Evolutionary conservation across 306 rosid genomes (phyloP).

Genomic region (barrel medic (Medicago truncatula)): DNA sequence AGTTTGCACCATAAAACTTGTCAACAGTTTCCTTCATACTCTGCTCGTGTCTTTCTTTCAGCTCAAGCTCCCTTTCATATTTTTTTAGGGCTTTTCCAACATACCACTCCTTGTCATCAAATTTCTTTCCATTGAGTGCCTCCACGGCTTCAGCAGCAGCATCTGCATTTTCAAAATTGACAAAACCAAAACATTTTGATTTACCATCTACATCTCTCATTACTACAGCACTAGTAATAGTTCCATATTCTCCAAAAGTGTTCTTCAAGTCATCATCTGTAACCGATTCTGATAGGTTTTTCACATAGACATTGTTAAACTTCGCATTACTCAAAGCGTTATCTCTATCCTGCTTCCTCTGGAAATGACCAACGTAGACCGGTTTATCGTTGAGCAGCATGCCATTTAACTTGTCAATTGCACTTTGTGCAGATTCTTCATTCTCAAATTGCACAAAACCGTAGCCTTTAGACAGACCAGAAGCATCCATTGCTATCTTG

Average conservation of each 20-base stretch:
- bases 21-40: slow-evolving; percentile 63
- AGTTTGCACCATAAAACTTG: slow-evolving; percentile 64
- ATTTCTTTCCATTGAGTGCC: slow-evolving; percentile 59
- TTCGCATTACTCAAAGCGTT: slow-evolving; percentile 46
- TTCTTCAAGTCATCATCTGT: slow-evolving; percentile 62
- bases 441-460: slow-evolving; percentile 80
- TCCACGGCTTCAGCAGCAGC: slow-evolving; percentile 78
- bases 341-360: slow-evolving; percentile 71
- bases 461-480: slow-evolving; percentile 62
- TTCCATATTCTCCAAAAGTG: slow-evolving; percentile 52
- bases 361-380: slow-evolving; percentile 71
- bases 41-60: slow-evolving; percentile 71
- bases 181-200: slow-evolving; percentile 80
- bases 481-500: slow-evolving; percentile 62
- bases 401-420: slow-evolving; percentile 69
- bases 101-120: slow-evolving; percentile 79
- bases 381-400: slow-evolving; percentile 75
- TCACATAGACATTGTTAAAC: slow-evolving; percentile 71
- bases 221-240: slow-evolving; percentile 59
- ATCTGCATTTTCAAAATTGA: slow-evolving; percentile 69
- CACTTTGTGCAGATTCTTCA: slow-evolving; percentile 75
- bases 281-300: slow-evolving; percentile 59
- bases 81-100: slow-evolving; percentile 77
- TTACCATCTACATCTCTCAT: slow-evolving; percentile 77
- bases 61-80: slow-evolving; percentile 67